Evolutionary conservation across 129 eudicot species (phyloP).

Genomic region (Lactuca sativa): DNA sequence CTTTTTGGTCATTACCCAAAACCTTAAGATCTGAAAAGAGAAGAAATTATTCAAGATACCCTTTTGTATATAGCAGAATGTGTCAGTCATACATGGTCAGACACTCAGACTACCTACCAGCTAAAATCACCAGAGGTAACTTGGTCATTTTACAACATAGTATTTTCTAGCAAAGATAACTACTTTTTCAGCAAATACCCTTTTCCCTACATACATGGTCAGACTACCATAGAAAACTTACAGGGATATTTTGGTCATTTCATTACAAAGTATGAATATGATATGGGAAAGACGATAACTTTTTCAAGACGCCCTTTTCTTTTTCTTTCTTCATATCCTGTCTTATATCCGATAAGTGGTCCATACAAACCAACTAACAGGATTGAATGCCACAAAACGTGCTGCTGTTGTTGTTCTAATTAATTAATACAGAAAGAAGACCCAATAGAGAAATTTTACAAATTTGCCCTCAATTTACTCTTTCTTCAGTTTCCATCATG

Average conservation of each 20-base stretch:
- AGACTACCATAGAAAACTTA: conserved; percentile 4
- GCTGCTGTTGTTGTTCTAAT: neutral
- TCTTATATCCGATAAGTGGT: conserved; percentile 9
- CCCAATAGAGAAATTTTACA: neutral
- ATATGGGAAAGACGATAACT: conserved; percentile 3
- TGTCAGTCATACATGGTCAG: conserved; percentile 20
- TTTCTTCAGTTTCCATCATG: neutral
- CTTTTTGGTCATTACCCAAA: conserved; percentile 22
- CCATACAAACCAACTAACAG: neutral
- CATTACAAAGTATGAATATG: neutral
- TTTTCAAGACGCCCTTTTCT: conserved; percentile 14
- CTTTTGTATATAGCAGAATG: conserved; percentile 22
- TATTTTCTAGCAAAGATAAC: conserved; percentile 5
- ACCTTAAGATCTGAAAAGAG: neutral
- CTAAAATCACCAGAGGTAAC: conserved; percentile 18
- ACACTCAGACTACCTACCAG: neutral
- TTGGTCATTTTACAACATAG: conserved; percentile 33
- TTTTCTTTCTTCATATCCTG: conserved; percentile 5
- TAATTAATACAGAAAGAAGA: too few relatives aligned
- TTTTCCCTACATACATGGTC: conserved; percentile 23
- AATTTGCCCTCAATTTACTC: neutral
- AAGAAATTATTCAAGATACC: conserved; percentile 18
- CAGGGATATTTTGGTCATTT: conserved; percentile 28
- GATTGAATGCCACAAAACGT: neutral
- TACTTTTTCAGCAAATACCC: conserved; percentile 14